Evolutionary conservation across 164 flowering plant genomes (phyloP).

Genomic region (Houttuynia cordata): DNA sequence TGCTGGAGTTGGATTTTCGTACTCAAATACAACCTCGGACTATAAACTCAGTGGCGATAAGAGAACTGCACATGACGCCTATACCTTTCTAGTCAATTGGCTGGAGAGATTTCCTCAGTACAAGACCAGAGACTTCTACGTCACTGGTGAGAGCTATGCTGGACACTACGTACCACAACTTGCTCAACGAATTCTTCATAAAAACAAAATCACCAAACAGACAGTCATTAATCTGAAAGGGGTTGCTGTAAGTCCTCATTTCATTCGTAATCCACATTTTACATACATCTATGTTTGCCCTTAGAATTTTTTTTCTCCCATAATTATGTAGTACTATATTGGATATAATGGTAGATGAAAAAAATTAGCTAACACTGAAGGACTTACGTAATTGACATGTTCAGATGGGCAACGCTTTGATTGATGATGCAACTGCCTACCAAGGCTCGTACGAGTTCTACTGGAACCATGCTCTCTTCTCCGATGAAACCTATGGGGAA

Average conservation of each 20-base stretch:
- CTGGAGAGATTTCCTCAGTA: conserved; percentile 32
- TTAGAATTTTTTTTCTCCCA: too few species aligned
- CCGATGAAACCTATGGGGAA: neutral
- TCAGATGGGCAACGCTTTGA: conserved; percentile 2
- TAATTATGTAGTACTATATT: too few species aligned
- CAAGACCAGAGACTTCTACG: conserved; percentile 27
- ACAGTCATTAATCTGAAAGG: conserved; percentile 24
- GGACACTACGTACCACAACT: conserved; percentile 38
- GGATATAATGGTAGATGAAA: too few species aligned
- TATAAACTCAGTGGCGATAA: conserved; percentile 21
- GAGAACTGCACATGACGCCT: conserved; percentile 9
- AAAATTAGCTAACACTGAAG: neutral
- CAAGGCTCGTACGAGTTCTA: neutral
- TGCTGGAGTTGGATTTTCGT: conserved; percentile 31
- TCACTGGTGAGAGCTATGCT: conserved; percentile 38
- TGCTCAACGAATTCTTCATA: conserved; percentile 17
- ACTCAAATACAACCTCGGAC: conserved; percentile 41
- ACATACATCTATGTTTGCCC: too few species aligned
- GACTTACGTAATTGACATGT: neutral
- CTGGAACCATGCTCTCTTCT: conserved; percentile 3
- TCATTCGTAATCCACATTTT: neutral
- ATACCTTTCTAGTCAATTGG: conserved; percentile 25
- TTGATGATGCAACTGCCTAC: neutral
- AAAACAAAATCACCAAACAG: conserved; percentile 15
- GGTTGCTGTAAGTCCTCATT: conserved; percentile 10